These are phyloP conservation scores for Myxozyma udenii DNA, from an alignment of 805 yeast genomes.

Conservation along the genomic window DNA sequence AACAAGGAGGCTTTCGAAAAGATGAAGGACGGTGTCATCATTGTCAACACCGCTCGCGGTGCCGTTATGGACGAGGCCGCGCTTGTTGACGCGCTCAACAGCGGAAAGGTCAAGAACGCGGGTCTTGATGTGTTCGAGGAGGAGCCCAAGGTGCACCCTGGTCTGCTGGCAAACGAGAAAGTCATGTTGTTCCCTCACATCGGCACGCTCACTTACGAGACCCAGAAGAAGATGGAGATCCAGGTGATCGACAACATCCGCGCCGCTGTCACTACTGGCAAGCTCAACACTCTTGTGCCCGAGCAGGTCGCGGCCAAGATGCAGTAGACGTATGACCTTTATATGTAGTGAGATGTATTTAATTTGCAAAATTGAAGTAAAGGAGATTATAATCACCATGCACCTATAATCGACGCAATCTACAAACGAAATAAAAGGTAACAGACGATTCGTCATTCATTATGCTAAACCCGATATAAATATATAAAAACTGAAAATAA, in stretches of 20 bases:
- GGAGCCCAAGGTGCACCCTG: conserved; percentile 60
- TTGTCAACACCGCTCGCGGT: conserved; percentile 87
- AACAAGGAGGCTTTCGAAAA: conserved; percentile 56
- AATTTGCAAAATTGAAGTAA: background rate
- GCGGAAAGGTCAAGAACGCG: conserved; percentile 54
- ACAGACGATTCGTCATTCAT: no score
- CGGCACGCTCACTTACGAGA: conserved; percentile 79
- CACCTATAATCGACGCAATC: background rate
- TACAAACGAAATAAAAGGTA: background rate
- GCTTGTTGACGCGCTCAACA: conserved; percentile 48
- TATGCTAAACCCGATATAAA: no score
- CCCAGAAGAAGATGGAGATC: conserved; percentile 76
- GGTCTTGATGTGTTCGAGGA: conserved; percentile 65
- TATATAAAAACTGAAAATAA: no score
- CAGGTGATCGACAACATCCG: conserved; percentile 67
- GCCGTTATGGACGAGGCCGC: conserved; percentile 64
- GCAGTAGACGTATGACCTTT: conserved; percentile 7
- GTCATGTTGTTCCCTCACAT: conserved; percentile 79
- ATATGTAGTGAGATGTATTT: background rate
- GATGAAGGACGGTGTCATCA: conserved; percentile 75
- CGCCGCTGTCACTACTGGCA: conserved; percentile 59
- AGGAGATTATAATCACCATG: background rate
- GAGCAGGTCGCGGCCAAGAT: conserved; percentile 44
- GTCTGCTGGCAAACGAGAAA: conserved; percentile 48
- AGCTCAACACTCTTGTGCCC: conserved; percentile 74